These are phyloP conservation scores for Xylaria bambusicola DNA, from an alignment of 495 filamentous ascomycete species.

Conservation along the genomic window DNA sequence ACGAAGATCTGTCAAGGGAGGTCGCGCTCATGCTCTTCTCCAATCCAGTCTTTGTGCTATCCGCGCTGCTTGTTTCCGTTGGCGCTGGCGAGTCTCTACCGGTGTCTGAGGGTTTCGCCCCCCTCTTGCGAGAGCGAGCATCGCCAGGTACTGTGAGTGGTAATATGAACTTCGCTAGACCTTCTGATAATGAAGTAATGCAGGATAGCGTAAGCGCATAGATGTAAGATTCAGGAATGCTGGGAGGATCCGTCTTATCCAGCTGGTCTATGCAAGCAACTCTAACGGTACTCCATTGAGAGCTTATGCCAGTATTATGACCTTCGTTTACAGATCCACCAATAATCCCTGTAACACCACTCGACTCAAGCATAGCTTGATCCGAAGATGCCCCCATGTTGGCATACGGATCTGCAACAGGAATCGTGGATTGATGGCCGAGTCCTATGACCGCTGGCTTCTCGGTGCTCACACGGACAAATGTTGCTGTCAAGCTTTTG, in stretches of 20 bases:
- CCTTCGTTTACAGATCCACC: slow-evolving; percentile 70
- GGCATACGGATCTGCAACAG: slow-evolving; percentile 49
- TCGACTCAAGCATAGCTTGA: slow-evolving; percentile 83
- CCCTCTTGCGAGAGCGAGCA: slow-evolving; percentile 52
- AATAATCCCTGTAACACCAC: slow-evolving; percentile 85
- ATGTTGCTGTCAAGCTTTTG: slow-evolving; percentile 74
- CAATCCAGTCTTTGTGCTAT: slow-evolving; percentile 26
- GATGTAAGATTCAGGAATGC: slow-evolving; percentile 87
- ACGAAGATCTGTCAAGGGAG: slow-evolving; percentile 45
- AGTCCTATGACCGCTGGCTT: slow-evolving; percentile 86
- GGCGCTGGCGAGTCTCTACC: slow-evolving; percentile 47
- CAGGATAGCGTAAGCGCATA: slow-evolving; percentile 89
- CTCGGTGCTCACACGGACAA: slow-evolving; percentile 87
- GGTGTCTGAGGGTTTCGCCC: slow-evolving; percentile 38
- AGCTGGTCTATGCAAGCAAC: slow-evolving; percentile 91
- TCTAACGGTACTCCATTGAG: slow-evolving; percentile 84
- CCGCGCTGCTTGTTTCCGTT: slow-evolving; percentile 35
- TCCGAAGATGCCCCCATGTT: slow-evolving; percentile 57
- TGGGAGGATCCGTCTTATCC: slow-evolving; percentile 84
- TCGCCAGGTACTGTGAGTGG: slow-evolving; percentile 79
- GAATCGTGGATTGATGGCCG: slow-evolving; percentile 80
- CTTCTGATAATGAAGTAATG: slow-evolving; percentile 84
- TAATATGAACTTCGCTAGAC: slow-evolving; percentile 87
- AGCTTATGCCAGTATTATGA: slow-evolving; percentile 75
- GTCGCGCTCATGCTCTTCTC: slow-evolving; percentile 44